These are phyloP conservation scores for Entomortierella lignicola DNA, from an alignment of 192 early-diverging fungal genomes.

Conservation along the genomic window DNA sequence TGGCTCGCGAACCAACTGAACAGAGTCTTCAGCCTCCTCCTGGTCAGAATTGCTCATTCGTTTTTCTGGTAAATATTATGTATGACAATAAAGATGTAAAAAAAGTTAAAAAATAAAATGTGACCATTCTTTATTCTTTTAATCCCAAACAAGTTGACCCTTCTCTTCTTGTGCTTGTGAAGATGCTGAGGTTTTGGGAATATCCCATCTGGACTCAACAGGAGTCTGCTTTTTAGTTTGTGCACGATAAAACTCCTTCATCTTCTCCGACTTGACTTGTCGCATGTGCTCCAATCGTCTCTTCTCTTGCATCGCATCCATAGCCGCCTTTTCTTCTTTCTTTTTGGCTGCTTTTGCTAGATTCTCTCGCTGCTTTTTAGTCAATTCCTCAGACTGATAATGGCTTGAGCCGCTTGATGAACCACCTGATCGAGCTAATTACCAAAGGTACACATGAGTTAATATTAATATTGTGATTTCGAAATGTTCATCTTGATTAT, in stretches of 20 bases:
- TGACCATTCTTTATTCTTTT: background rate
- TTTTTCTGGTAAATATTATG: background rate
- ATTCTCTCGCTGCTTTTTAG: conserved; percentile 75
- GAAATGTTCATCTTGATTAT: background rate
- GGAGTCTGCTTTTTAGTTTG: conserved; percentile 50
- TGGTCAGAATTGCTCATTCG: conserved; percentile 19
- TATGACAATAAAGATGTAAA: background rate
- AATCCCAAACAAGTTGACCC: conserved; percentile 62
- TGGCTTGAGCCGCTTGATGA: conserved; percentile 13
- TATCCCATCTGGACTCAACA: conserved; percentile 52
- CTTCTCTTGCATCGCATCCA: conserved; percentile 64
- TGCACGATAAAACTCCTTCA: conserved; percentile 58
- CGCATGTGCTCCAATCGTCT: conserved; percentile 67
- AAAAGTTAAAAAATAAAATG: conserved; percentile 5
- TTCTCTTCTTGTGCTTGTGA: conserved; percentile 43
- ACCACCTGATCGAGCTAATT: conserved; percentile 25
- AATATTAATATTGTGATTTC: background rate
- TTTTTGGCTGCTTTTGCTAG: conserved; percentile 61
- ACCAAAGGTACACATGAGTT: background rate
- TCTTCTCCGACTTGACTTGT: conserved; percentile 56
- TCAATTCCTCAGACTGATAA: conserved; percentile 54
- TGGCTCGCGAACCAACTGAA: conserved; percentile 17
- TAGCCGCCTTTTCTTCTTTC: conserved; percentile 65
- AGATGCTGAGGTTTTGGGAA: conserved; percentile 21
- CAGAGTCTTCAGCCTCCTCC: conserved; percentile 14